These are phyloP conservation scores for Mortierella antarctica DNA, from an alignment of 192 early-diverging fungal species.

Conservation along the genomic window DNA sequence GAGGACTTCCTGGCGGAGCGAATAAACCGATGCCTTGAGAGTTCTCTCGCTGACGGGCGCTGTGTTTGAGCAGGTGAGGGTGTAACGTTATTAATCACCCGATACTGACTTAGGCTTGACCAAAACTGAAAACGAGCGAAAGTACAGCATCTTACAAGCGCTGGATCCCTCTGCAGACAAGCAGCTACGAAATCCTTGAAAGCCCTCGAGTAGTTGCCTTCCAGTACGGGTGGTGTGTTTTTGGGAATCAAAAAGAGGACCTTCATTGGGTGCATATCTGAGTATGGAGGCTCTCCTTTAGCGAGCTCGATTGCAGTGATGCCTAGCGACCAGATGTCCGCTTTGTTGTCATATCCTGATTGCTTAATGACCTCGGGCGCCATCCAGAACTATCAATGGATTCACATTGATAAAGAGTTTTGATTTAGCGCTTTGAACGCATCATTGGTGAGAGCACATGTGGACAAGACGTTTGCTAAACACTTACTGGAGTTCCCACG, in stretches of 20 bases:
- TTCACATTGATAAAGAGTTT: background rate
- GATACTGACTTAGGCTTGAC: background rate
- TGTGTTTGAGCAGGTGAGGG: conserved; percentile 27
- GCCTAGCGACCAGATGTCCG: conserved; percentile 98
- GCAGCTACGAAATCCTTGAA: conserved; percentile 93
- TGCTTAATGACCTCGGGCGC: conserved; percentile 96
- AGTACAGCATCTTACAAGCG: conserved; percentile 57
- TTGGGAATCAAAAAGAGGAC: conserved; percentile 96
- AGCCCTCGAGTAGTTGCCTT: conserved; percentile 78
- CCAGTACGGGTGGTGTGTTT: conserved; percentile 86
- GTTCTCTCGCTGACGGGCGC: conserved; percentile 90
- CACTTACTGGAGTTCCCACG: conserved; percentile 91
- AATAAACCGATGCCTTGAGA: conserved; percentile 93
- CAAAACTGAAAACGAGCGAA: background rate
- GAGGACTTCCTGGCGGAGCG: conserved; percentile 87
- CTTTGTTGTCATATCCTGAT: conserved; percentile 94
- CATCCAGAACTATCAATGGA: conserved; percentile 80
- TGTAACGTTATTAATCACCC: background rate
- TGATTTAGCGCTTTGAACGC: background rate
- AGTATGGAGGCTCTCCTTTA: conserved; percentile 92
- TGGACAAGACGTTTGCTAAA: background rate
- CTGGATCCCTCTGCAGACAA: conserved; percentile 91
- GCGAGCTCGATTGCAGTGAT: conserved; percentile 98
- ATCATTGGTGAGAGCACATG: background rate
- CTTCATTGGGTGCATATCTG: conserved; percentile 96